Evolutionary conservation across 805 yeast species (phyloP).

Genomic region (Clavispora santaluciae): DNA sequence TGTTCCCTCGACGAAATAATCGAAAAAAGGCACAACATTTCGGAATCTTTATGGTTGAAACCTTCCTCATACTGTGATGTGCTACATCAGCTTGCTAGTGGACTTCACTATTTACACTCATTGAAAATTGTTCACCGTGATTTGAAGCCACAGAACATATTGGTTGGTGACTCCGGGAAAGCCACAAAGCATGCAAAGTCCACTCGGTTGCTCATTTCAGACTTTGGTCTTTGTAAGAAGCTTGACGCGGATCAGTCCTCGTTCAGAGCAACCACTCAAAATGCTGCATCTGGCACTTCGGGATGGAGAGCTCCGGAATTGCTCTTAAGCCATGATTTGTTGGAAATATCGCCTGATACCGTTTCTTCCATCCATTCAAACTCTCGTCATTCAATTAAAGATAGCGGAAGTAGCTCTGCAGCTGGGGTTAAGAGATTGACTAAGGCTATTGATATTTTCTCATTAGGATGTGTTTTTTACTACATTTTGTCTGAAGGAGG

Average conservation of each 20-base stretch:
- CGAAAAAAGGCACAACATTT: constrained; percentile 44
- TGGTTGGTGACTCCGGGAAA: constrained; percentile 54
- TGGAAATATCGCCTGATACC: constrained; percentile 37
- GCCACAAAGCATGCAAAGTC: background rate
- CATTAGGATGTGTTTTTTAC: constrained; percentile 90
- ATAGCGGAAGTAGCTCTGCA: constrained; percentile 19
- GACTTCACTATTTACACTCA: constrained; percentile 81
- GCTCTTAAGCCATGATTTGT: constrained; percentile 37
- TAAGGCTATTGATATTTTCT: constrained; percentile 87
- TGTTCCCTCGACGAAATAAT: constrained; percentile 85
- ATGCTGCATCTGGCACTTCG: constrained; percentile 87
- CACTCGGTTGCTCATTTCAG: constrained; percentile 78
- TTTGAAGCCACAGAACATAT: constrained; percentile 88
- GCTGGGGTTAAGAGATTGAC: constrained; percentile 62
- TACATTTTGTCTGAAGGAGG: constrained; percentile 76
- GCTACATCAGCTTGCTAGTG: constrained; percentile 73
- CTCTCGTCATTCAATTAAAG: constrained; percentile 13
- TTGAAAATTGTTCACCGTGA: constrained; percentile 92
- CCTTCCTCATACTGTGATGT: constrained; percentile 31
- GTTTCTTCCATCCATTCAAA: constrained; percentile 23
- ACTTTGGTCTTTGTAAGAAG: constrained; percentile 92
- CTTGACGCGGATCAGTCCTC: constrained; percentile 90
- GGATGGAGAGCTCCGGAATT: constrained; percentile 99
- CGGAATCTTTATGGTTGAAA: constrained; percentile 40
- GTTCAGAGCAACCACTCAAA: constrained; percentile 84